Base-by-base conservation (phyloP, 2,329 filamentous ascomycete genomes). In the Aspergillus hortae region DNA sequence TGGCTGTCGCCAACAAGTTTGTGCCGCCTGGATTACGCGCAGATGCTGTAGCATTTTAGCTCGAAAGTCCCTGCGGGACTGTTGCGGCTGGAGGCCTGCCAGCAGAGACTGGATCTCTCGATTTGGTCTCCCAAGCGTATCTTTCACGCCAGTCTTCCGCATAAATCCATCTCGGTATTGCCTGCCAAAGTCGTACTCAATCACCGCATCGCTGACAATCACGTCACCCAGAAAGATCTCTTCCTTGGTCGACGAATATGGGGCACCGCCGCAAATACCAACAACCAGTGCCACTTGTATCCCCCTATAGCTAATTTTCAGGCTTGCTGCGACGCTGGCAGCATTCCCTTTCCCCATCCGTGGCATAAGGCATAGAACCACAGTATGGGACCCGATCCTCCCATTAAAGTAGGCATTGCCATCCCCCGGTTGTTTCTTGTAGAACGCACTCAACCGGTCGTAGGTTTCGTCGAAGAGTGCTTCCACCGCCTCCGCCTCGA, bases 151-250 rank as follows among this genome's bases (percentile, higher is more conserved):
- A 17, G 36, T 38, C 43, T 60, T 61, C 2, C 54, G 53, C 4
- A 17, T 17, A 42, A 68, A 63, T 15, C 45, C 48, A 19, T 58
- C 47, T 1, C 57, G 49, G 49, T 65, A 64, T 32, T 62, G 57
- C 40, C 55, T 46, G 3, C 67, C 67, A 42, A 63, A 62, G 51
- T 69, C 64, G 35, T 57, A 65, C 33, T 67, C 58, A 15, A 67
- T 49, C 32, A 68, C 43, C 1, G 48, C 46, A 7, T 52, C 57
- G 54, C 65, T 64, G 47, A 69, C 62, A 27, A 66, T 51, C 2
- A 67, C 58, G 52, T 70, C 65, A 9, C 67, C 66, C 6, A 69
- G 60, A 4, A 60, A 48, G 40, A 66, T 61, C 30, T 65, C 57
- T 14, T 46, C 49, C 12, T 47, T 21, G 12, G 44, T 46, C 14